Conservation (phyloP, 495 filamentous ascomycete species). For the Penicillium turbatum region DNA sequence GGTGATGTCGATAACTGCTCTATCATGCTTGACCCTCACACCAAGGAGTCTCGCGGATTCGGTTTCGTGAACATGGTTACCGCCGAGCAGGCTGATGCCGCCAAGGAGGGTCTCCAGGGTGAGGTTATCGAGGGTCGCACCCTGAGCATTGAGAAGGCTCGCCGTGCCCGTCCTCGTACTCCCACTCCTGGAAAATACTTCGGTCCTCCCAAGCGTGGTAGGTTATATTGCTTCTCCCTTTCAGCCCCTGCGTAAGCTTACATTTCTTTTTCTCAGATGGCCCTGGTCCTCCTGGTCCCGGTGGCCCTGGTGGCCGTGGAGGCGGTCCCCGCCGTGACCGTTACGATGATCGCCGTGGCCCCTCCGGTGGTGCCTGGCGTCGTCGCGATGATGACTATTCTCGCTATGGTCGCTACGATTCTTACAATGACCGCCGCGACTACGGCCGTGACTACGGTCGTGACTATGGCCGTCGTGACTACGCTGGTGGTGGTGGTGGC, state of each 20-base stretch:
- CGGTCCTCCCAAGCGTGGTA: constrained; percentile 96
- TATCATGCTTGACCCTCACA: constrained; percentile 98
- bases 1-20: constrained; percentile 98
- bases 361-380: constrained; percentile 48
- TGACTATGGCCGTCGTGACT: constrained; percentile 39
- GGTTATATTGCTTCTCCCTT: constrained; percentile 26
- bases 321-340: constrained; percentile 34
- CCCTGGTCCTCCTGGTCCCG: no score
- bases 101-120: constrained; percentile 92
- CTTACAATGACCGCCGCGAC: constrained; percentile 51
- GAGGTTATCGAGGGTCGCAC: constrained; percentile 94
- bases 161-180: constrained; percentile 87
- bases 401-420: constrained; percentile 57
- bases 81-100: constrained; percentile 88
- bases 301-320: constrained; percentile 28
- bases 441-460: constrained; percentile 52
- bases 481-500: constrained; percentile 45
- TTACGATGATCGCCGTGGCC: constrained; percentile 56
- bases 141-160: constrained; percentile 97
- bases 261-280: constrained; percentile 44
- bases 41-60: constrained; percentile 96
- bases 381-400: constrained; percentile 48
- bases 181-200: constrained; percentile 99
- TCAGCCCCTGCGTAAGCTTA: constrained; percentile 21
- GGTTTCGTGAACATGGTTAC: constrained; percentile 99